Base-by-base conservation (phyloP, 768 basidiomycete genomes). In the Boletus eberwhitei region DNA sequence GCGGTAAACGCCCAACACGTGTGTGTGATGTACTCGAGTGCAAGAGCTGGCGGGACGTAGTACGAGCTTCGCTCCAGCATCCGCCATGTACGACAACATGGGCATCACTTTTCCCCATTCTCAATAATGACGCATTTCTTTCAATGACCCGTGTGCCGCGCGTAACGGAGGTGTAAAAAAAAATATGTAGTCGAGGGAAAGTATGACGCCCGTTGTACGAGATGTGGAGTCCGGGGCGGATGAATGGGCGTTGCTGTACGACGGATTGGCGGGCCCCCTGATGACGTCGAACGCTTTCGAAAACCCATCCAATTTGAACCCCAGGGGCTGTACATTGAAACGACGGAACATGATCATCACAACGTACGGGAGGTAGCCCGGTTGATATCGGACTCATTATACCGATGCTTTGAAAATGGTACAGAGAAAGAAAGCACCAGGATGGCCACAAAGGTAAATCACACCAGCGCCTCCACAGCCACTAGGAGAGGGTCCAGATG, bases 381-480 rank as follows among this genome's bases (percentile, higher is more conserved):
- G 49, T 59, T 13, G 55, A n/a, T 48, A 51, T 60, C 54, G 43
- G 59, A 52, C n/a, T n/a, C 26, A 42, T 49, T 14, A 31, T 31
- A 22, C 31, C 11, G 31, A 16, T 29, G n/a, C n/a, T 52, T 54
- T 40, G 31, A 4, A 55, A 42, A 52, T 40, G 52, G 52, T 39
- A 54, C 19, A 31, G 26, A 29, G 50, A 54, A 52, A 52, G 36
- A 35, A 43, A 52, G 26, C 37, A 37, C 17, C 16, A 16, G 21
- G 40, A 2, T n/a, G 26, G 38, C 37, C 29, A 26, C 42, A 57
- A 58, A 65, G 64, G 64, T 65, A 65, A 67, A 65, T 65, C 64
- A 53, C 43, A 19, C 41, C 35, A 26, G 44, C 61, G 41, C 35
- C 21, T 53, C 54, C 58, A 60, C 64, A 65, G 64, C 57, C 60